Conservation (phyloP, 768 basidiomycete species). For the Cantharellus cinnabarinus region DNA sequence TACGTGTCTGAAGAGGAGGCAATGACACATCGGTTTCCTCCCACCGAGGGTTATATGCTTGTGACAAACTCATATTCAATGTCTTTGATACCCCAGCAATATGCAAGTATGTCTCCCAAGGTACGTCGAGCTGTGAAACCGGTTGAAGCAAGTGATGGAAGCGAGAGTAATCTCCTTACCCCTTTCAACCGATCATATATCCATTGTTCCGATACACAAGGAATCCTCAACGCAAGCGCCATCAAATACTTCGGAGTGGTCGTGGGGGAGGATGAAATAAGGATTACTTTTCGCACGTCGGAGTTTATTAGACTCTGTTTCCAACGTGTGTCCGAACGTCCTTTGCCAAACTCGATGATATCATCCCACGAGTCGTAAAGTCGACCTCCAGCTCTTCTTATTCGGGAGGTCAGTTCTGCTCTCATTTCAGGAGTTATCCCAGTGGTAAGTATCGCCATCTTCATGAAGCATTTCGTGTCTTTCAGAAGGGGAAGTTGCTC, state of each 20-base stretch:
- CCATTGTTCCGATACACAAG: conserved; percentile 15
- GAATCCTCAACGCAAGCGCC: conserved; percentile 20
- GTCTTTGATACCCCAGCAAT: conserved; percentile 4
- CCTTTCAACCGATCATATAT: conserved; percentile 9
- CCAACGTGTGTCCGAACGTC: not conserved
- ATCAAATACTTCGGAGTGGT: conserved; percentile 18
- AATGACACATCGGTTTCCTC: not conserved
- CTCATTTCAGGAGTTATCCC: not conserved
- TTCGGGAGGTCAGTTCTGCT: not conserved
- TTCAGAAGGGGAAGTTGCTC: too few relatives aligned
- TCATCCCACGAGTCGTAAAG: conserved; percentile 9
- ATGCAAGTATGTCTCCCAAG: conserved; percentile 4
- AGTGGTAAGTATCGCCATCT: not conserved
- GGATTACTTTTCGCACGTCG: conserved; percentile 11
- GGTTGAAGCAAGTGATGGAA: not conserved
- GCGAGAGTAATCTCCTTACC: not conserved
- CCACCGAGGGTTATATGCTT: not conserved
- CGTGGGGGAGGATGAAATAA: conserved; percentile 11
- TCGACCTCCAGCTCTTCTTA: conserved; percentile 8
- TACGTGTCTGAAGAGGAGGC: too few relatives aligned
- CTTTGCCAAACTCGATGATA: conserved; percentile 4
- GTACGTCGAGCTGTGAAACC: not conserved
- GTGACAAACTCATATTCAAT: not conserved
- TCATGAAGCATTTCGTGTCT: too few relatives aligned
- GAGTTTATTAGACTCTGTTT: conserved; percentile 1